These are phyloP conservation scores for Nicotiana knightiana DNA, from an alignment of 257 asterid genomes.

Conservation along the genomic window DNA sequence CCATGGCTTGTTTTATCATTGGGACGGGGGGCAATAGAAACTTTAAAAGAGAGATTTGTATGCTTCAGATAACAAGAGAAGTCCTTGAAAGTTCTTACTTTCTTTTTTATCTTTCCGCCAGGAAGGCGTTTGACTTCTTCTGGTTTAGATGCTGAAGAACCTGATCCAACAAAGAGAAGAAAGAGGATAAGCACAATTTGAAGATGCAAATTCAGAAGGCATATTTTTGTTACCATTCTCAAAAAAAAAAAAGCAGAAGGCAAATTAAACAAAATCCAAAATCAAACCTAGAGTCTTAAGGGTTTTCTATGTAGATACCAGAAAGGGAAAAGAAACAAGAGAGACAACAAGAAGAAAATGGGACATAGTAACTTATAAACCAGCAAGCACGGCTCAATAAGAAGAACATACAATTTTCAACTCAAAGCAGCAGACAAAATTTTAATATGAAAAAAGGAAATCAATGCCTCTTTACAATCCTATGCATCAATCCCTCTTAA, in stretches of 20 bases:
- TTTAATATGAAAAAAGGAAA: background rate
- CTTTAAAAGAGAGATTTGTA: constrained; percentile 1
- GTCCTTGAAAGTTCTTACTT: constrained; percentile 35
- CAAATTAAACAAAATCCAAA: background rate
- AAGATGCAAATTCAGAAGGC: background rate
- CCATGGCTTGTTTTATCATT: background rate
- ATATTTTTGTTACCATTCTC: background rate
- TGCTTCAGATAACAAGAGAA: background rate
- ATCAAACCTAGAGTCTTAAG: too few relatives aligned
- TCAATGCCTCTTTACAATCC: background rate
- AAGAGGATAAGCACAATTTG: constrained; percentile 1
- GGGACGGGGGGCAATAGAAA: background rate
- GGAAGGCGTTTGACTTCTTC: constrained; percentile 95
- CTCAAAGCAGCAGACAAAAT: background rate
- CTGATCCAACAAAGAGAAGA: constrained; percentile 39
- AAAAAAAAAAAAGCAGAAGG: background rate
- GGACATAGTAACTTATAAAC: background rate
- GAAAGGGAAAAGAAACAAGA: background rate
- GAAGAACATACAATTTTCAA: background rate
- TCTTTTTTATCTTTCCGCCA: constrained; percentile 95
- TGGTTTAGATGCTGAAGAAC: constrained; percentile 67
- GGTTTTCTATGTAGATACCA: background rate
- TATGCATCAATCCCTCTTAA: background rate
- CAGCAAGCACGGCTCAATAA: background rate
- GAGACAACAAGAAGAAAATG: background rate